Evolutionary conservation across 352 stramenopile species (phyloP), one percentile per base, ranked within the genome.

Genomic region (Pythium dissimile): DNA sequence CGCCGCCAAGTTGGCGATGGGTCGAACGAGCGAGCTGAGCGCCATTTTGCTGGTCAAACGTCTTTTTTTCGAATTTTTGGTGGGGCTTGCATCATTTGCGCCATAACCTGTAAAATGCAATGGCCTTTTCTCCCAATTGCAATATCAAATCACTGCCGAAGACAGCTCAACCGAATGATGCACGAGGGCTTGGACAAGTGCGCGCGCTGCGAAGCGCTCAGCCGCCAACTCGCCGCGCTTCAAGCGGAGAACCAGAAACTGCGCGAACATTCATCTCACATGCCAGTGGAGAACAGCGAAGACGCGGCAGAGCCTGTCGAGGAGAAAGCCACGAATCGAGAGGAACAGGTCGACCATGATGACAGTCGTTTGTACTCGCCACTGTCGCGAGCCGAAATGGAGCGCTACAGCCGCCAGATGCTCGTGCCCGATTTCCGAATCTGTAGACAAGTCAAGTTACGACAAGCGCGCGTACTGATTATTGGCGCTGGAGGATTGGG

Each of bases 401-500:
- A 92, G 59, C 82, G 95, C 31, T 99, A 98, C 73, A 95, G 90
- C 5, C 80, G 97, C 13, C 96, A 99, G 67, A 92, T 99, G 66
- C 83, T 98, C 20, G 81, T 99, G 5, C 69, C 84, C 44, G 92
- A 95, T 32, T 97, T 98, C 54, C 88, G 95, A 12, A 75, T 91
- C 1, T 44, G 76, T 24, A 84, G 83, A n/a, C 97, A 99, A 73
- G 54, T 84, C 16, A 77, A 81, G 37, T 67, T 98, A 23, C 65
- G 84, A 2, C 54, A 72, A 8, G 84, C 86, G 2, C 80, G 72
- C 9, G 89, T 98, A 21, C 68, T 94, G 16, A 77, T 99, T 2
- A 76, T 99, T 41, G 96, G 95, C 12, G 93, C 95, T 2, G 97
- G 97, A 24, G 97, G 97, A 2, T 91, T 99, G 27, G 97, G 96